Conservation (phyloP, 371 early-diverging fungal species). For the Amoeboaphelidium protococcarum region DNA sequence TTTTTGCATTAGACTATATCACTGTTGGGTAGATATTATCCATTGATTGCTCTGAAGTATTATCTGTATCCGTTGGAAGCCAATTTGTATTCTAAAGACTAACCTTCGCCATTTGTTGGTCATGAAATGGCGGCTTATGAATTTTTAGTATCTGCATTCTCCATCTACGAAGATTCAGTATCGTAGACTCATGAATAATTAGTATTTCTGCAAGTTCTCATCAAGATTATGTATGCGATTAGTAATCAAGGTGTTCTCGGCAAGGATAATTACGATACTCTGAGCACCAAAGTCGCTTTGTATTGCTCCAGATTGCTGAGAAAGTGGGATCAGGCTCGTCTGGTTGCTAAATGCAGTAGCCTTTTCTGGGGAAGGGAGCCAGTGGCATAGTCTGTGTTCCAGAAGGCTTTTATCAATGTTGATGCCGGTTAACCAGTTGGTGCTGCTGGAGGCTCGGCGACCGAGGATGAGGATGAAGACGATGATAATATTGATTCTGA, state of each 20-base stretch:
- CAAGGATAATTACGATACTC: slow-evolving; percentile 57
- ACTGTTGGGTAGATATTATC: slow-evolving; percentile 20
- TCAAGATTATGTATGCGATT: slow-evolving; percentile 44
- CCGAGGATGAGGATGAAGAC: slow-evolving; percentile 8
- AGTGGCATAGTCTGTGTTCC: background rate
- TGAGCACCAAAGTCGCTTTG: slow-evolving; percentile 55
- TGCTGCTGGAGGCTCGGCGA: slow-evolving; percentile 5
- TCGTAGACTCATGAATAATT: slow-evolving; percentile 60
- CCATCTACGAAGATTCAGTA: slow-evolving; percentile 66
- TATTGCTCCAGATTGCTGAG: slow-evolving; percentile 61
- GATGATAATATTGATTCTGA: slow-evolving; percentile 6
- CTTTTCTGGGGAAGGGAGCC: slow-evolving; percentile 73
- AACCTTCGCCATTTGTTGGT: too few relatives aligned
- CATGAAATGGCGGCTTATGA: slow-evolving; percentile 69
- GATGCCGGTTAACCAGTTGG: slow-evolving; percentile 3
- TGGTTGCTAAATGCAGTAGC: slow-evolving; percentile 41
- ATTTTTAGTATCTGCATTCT: slow-evolving; percentile 61
- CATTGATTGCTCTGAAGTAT: too few relatives aligned
- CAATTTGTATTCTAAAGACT: too few relatives aligned
- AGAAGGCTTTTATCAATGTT: too few relatives aligned
- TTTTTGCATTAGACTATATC: slow-evolving; percentile 48
- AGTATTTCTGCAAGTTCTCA: slow-evolving; percentile 47
- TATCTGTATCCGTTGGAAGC: too few relatives aligned
- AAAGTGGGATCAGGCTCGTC: slow-evolving; percentile 72
- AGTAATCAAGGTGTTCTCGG: slow-evolving; percentile 39